A percentile compares a stretch with the other conserved stretches of the same genome.
phyloP scores from a whole-genome alignment of 164 flowering plant species.

The Liriodendron chinense region DNA sequence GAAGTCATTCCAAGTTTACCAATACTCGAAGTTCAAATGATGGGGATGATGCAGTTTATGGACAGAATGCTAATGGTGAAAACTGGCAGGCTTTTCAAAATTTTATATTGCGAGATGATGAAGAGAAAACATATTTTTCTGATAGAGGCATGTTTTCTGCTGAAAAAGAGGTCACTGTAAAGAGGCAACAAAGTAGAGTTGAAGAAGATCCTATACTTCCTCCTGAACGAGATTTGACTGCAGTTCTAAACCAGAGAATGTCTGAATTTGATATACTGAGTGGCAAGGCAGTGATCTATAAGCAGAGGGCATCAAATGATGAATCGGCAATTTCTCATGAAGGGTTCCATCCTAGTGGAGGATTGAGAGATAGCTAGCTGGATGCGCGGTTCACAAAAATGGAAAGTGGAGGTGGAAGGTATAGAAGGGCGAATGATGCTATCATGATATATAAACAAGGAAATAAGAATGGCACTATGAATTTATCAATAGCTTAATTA shows the following conservation, averaged over 20 bases:
- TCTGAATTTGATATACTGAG: conserved; percentile 32
- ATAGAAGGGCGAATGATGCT: conserved; percentile 54
- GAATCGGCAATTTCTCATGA: conserved; percentile 32
- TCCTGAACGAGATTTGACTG: conserved; percentile 21
- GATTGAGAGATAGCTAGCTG: conserved; percentile 20
- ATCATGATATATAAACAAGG: conserved; percentile 47
- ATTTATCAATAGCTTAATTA: too few species aligned
- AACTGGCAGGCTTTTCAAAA: conserved; percentile 94
- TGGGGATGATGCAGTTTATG: conserved; percentile 26
- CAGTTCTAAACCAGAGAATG: conserved; percentile 23
- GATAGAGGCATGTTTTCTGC: conserved; percentile 47
- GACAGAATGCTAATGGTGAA: conserved; percentile 50
- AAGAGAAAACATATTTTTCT: conserved; percentile 30
- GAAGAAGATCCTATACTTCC: conserved; percentile 51
- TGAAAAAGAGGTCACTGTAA: conserved; percentile 49
- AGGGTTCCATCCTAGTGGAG: conserved; percentile 26
- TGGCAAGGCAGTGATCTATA: conserved; percentile 30
- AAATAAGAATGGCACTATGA: conserved; percentile 22
- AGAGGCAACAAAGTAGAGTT: conserved; percentile 31
- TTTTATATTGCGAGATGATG: conserved; percentile 60
- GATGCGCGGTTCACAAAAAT: conserved; percentile 42
- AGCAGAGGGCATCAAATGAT: conserved; percentile 37
- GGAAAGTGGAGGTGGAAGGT: conserved; percentile 39
- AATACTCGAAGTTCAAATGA: conserved; percentile 25
- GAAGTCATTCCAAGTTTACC: conserved; percentile 18